Percentiles rank a stretch among this genome's conserved stretches.
Evolutionary conservation across 345 rosid genomes (phyloP).

Genomic region (Hirschfeldia incana): DNA sequence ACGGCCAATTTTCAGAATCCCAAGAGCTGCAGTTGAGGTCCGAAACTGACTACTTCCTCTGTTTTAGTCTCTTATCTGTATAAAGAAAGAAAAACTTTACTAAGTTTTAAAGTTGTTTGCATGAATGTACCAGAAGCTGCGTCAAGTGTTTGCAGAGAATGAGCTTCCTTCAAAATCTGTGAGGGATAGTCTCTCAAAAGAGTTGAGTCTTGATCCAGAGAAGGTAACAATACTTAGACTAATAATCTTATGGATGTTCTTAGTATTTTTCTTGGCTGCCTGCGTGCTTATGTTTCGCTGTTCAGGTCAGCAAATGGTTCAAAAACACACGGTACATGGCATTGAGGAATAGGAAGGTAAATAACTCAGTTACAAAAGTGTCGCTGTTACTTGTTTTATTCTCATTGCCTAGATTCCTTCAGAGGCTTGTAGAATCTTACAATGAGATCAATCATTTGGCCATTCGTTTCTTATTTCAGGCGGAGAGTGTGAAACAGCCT

Average conservation of each 20-base stretch:
- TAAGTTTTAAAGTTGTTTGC: conserved; percentile 22
- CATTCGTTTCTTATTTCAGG: no score
- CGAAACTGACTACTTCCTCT: conserved; percentile 7
- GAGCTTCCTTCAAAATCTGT: conserved; percentile 69
- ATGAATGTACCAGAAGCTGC: conserved; percentile 70
- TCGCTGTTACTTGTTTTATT: no score
- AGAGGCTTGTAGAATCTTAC: no score
- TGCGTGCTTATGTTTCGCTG: conserved; percentile 32
- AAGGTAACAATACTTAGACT: conserved; percentile 57
- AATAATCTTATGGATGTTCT: not conserved
- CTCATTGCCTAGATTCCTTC: no score
- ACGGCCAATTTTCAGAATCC: conserved; percentile 68
- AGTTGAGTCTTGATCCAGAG: conserved; percentile 76
- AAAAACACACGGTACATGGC: conserved; percentile 89
- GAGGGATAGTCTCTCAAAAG: conserved; percentile 75
- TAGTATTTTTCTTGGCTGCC: conserved; percentile 8
- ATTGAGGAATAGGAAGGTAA: conserved; percentile 82
- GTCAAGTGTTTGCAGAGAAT: conserved; percentile 86
- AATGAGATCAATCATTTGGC: no score
- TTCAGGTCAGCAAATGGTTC: conserved; percentile 98
- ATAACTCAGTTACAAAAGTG: not conserved
- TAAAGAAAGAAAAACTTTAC: not conserved
- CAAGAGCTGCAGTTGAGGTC: conserved; percentile 83
- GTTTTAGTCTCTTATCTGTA: conserved; percentile 16
- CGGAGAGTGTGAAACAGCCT: conserved; percentile 41